Conservation (phyloP, 2,329 filamentous ascomycete species). For the Dryadomyces quercus-mongolicae region DNA sequence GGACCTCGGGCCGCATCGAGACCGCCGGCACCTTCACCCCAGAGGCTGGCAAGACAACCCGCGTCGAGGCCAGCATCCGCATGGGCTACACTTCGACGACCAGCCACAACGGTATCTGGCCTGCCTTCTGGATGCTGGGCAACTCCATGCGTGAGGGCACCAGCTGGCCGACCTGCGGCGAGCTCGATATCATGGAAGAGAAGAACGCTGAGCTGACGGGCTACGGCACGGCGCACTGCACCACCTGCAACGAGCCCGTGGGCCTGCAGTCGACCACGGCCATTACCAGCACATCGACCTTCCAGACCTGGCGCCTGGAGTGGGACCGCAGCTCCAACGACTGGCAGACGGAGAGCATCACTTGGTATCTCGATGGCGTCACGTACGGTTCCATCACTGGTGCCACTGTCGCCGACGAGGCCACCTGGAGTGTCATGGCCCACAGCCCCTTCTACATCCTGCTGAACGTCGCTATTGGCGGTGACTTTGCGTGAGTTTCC, state of each 20-base stretch:
- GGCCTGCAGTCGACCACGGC: constrained; percentile 25
- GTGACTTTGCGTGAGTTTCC: constrained; percentile 29
- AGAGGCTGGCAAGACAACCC: constrained; percentile 28
- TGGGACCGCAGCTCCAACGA: constrained; percentile 31
- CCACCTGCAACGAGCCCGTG: constrained; percentile 38
- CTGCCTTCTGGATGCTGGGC: constrained; percentile 40
- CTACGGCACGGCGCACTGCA: constrained; percentile 42
- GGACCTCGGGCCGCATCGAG: constrained; percentile 45
- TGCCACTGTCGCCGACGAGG: constrained; percentile 25
- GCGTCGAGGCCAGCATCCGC: constrained; percentile 32
- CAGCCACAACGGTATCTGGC: constrained; percentile 43
- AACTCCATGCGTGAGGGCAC: constrained; percentile 34
- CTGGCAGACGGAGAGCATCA: constrained; percentile 33
- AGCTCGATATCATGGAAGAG: constrained; percentile 46
- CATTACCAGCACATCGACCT: constrained; percentile 26
- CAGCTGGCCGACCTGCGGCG: constrained; percentile 39
- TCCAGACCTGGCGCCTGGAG: constrained; percentile 35
- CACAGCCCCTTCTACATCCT: constrained; percentile 36
- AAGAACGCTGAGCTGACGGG: constrained; percentile 35
- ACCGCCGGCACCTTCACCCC: constrained; percentile 35
- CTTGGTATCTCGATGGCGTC: constrained; percentile 30
- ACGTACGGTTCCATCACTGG: constrained; percentile 32
- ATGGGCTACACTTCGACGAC: constrained; percentile 26
- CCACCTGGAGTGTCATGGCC: constrained; percentile 32
- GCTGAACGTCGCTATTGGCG: constrained; percentile 41